A percentile compares a stretch with the other conserved stretches of the same genome.
Evolutionary conservation across 176 grass and related monocot species (phyloP).

Genomic region (Musa schizocarpa): DNA sequence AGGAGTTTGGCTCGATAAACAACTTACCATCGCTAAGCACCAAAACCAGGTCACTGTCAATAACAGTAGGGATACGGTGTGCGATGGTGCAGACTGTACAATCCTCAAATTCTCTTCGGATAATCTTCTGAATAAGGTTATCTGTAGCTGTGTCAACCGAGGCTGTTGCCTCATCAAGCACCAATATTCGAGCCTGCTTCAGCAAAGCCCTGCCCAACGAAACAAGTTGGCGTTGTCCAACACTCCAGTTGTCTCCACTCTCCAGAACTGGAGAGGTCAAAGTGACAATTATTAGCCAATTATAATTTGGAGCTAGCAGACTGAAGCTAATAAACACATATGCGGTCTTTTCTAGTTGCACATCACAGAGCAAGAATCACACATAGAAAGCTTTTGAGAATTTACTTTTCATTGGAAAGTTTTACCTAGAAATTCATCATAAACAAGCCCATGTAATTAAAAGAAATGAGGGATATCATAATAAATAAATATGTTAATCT

Average conservation of each 20-base stretch:
- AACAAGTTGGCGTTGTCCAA: slow-evolving; percentile 94
- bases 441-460: too few relatives aligned
- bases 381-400: too few relatives aligned
- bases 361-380: too few relatives aligned
- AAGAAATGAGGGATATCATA: too few relatives aligned
- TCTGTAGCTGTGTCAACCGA: slow-evolving; percentile 96
- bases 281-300: background rate
- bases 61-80: slow-evolving; percentile 92
- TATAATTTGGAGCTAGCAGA: too few relatives aligned
- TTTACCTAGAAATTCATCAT: too few relatives aligned
- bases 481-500: too few relatives aligned
- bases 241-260: slow-evolving; percentile 99
- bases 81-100: slow-evolving; percentile 97
- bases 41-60: slow-evolving; percentile 93
- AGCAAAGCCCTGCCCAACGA: slow-evolving; percentile 82
- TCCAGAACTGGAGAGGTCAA: slow-evolving; percentile 53
- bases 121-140: slow-evolving; percentile 98
- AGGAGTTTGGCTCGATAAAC: background rate
- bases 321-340: too few relatives aligned
- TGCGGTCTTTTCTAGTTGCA: too few relatives aligned
- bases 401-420: too few relatives aligned
- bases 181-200: slow-evolving; percentile 82
- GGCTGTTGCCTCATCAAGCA: slow-evolving; percentile 95
- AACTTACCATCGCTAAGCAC: slow-evolving; percentile 72
- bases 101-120: slow-evolving; percentile 81